Base-by-base conservation (phyloP, 495 filamentous ascomycete genomes). In the Penicillium soppii region DNA sequence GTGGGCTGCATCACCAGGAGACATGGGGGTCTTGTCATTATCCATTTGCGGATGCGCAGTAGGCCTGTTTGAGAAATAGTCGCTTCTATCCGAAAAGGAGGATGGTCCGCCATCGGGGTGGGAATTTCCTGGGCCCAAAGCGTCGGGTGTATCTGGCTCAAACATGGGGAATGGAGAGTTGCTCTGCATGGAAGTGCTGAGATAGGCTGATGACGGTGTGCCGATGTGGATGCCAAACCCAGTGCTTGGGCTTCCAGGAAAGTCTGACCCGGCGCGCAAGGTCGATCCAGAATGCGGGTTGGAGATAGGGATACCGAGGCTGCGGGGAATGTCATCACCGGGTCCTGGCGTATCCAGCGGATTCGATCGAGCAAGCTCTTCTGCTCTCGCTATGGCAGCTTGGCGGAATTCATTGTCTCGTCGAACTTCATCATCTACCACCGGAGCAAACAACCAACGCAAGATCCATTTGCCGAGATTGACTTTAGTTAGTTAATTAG, bases 391-490 rank as follows among this genome's bases (percentile, higher is more conserved):
- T 17, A 88, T 76, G 9, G 94, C 75, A 39, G 79, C 73, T 26
- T 81, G 75, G 25, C 95, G 82, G 64, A 88, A 87, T 7, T 70
- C 69, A 61, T 85, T 82, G 62, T 98, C 94, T 27, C 89, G 84
- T 47, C 79, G 79, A 54, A 95, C 87, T 68, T 97, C 88, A 66
- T 95, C 90, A 51, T 92, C 88, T 36, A 97, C 89, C 35, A 98
- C 76, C 32, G 86, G 87, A 19, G 84, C 84, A 67, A 98, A 98
- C 2, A 98, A 80, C 69, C 96, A 96, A 40, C 94, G 84, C 37
- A 98, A 77, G 45, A 97, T 81, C 94, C 94, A 98, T 76, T 95
- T 96, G 4, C 94, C 94, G 44, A 97, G 83, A 66, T 96, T 97
- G 62, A 98, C 91, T 96, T 33, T 35, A n/a, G 7, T 10, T 58